Evolutionary conservation across 2,329 filamentous ascomycete genomes (phyloP).

Genomic region (Berkeleyomyces rouxiae): DNA sequence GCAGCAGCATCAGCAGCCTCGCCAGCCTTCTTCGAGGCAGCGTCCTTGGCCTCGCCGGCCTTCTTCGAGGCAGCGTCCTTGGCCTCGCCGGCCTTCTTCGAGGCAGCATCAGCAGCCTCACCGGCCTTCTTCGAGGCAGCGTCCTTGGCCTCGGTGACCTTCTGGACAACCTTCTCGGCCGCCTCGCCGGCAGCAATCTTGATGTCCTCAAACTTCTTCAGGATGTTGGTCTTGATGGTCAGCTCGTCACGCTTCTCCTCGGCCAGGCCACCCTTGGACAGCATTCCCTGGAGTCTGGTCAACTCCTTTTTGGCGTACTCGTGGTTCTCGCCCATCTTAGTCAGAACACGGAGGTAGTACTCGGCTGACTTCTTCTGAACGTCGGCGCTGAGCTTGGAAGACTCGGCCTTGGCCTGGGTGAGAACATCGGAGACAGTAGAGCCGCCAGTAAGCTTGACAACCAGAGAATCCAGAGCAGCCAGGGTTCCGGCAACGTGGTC

Average conservation of each 20-base stretch:
- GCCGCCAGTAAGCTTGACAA: conserved; percentile 55
- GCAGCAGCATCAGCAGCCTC: conserved; percentile 2
- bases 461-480: conserved; percentile 56
- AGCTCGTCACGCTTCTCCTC: conserved; percentile 81
- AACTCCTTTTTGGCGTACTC: conserved; percentile 77
- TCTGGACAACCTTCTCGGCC: conserved; percentile 18
- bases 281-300: conserved; percentile 57
- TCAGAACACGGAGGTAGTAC: conserved; percentile 86
- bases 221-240: conserved; percentile 70
- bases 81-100: not conserved
- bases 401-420: conserved; percentile 55
- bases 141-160: conserved; percentile 5
- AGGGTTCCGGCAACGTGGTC: conserved; percentile 69
- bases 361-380: conserved; percentile 61
- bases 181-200: conserved; percentile 29
- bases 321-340: conserved; percentile 65
- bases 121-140: conserved; percentile 4
- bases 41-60: not conserved
- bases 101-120: not conserved
- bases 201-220: conserved; percentile 56
- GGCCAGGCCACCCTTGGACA: conserved; percentile 74
- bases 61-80: conserved; percentile 2
- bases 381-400: conserved; percentile 44
- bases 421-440: conserved; percentile 38
- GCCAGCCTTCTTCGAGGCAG: not conserved